phyloP scores from a whole-genome alignment of 1,139 yeast genomes.

The Yamadazyma trypodendri region DNA sequence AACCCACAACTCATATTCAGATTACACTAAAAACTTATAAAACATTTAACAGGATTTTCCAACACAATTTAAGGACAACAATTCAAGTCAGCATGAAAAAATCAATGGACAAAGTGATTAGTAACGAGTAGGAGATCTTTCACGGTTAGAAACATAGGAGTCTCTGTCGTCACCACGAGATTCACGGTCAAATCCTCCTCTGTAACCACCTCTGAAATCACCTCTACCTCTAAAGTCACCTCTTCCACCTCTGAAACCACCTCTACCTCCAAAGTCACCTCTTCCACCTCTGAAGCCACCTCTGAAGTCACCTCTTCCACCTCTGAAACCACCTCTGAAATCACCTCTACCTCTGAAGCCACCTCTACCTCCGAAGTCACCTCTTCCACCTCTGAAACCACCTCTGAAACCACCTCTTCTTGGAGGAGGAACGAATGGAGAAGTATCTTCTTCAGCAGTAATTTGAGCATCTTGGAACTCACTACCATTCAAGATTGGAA shows the following conservation, averaged over 20 bases:
- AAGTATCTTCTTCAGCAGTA: constrained; percentile 75
- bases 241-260: constrained; percentile 33
- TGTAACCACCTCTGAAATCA: constrained; percentile 41
- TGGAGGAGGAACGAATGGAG: constrained; percentile 71
- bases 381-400: constrained; percentile 43
- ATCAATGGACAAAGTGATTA: constrained; percentile 13
- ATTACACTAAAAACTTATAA: constrained; percentile 6
- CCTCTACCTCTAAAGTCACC: constrained; percentile 34
- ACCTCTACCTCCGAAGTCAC: constrained; percentile 32
- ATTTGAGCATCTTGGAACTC: constrained; percentile 69
- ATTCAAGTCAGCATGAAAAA: neutral
- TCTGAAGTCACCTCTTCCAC: constrained; percentile 35
- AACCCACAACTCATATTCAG: constrained; percentile 8
- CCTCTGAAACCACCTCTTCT: constrained; percentile 48
- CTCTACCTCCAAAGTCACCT: constrained; percentile 42
- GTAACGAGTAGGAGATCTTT: constrained; percentile 50
- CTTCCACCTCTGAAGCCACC: constrained; percentile 41
- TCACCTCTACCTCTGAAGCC: constrained; percentile 33
- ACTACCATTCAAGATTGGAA: constrained; percentile 66
- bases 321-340: constrained; percentile 43
- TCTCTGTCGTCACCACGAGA: constrained; percentile 40
- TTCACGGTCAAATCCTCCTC: constrained; percentile 35
- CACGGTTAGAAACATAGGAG: constrained; percentile 35
- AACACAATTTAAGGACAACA: neutral
- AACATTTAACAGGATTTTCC: constrained; percentile 2